Conservation (phyloP, 331 rosid species). For the Malus hybrid region DNA sequence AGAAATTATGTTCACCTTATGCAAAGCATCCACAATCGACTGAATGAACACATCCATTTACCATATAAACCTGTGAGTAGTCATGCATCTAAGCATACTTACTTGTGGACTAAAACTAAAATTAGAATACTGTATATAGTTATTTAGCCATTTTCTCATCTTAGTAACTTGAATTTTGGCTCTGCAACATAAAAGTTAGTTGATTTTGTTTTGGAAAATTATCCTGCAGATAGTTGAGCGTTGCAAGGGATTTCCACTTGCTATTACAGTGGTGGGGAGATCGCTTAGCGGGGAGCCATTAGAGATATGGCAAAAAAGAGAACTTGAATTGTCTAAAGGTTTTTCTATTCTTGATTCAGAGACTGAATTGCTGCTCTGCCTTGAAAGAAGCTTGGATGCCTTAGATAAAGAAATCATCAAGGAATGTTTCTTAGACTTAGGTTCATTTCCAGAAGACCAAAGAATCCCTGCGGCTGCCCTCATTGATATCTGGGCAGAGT, state of each 20-base stretch:
- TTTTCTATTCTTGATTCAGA: constrained; percentile 27
- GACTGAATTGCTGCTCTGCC: constrained; percentile 22
- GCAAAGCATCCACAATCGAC: neutral
- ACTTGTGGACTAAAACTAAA: neutral
- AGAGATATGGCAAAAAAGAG: constrained; percentile 26
- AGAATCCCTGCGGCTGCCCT: constrained; percentile 55
- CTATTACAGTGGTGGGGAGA: constrained; percentile 36
- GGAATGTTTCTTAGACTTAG: constrained; percentile 61
- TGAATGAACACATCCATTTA: neutral
- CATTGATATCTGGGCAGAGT: constrained; percentile 4
- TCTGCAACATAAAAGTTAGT: neutral
- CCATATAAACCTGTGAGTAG: neutral
- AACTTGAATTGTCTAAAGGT: constrained; percentile 23
- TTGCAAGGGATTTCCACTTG: constrained; percentile 48
- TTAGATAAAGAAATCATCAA: constrained; percentile 24
- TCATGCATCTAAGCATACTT: neutral
- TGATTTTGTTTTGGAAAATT: constrained; percentile 1
- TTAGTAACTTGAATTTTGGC: neutral
- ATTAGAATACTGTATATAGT: neutral
- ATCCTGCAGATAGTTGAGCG: constrained; percentile 42
- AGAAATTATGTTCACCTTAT: neutral
- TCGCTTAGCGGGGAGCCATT: constrained; percentile 17
- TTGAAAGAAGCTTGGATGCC: constrained; percentile 32
- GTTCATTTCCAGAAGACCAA: constrained; percentile 53
- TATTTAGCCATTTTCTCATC: neutral